Base-by-base conservation (phyloP, 331 rosid species). In the Phaseolus coccineus region DNA sequence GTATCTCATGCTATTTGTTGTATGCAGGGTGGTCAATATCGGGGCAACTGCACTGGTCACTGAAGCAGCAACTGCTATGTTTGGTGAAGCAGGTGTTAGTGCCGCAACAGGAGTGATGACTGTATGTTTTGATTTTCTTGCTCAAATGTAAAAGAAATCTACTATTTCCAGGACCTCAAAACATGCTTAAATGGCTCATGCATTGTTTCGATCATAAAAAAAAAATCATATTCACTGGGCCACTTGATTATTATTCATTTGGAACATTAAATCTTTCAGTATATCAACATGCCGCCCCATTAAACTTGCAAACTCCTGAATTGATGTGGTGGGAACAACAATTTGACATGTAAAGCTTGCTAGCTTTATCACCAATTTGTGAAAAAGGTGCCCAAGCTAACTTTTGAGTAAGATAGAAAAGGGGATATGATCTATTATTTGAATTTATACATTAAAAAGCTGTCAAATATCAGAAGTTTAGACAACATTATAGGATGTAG, bases 31-130 rank as follows among this genome's bases (percentile, higher is more conserved):
- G 76, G 99, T 89, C 66, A 96, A 96, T 89, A 96, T 93, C 76
- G 99, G 90, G 80, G 99, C 99, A 62, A 93, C 98, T 81, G 99
- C 99, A 72, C 86, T 93, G 61, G 97, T 93, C 67, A 93, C 99
- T 6, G 90, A 93, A 4, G 98, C 99, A 42, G 97, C 98, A 74
- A 96, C 99, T 50, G 91, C 99, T 72, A 80, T 85, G 62, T 93
- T 96, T 86, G 99, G 99, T 44, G 98, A 96, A 90, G 98, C 98
- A 70, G 99, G 99, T 80, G 87, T 96, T 65, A 93, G 93, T 28
- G 99, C 99, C 63, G 99, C 98, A 71, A 96, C 99, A 51, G 98
- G 99, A 89, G 93, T 93, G 82, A 96, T 96, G 99, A 96, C 98
- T 50, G 98, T 96, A 91, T 85, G 97, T 83, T 55, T 77, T 46